Evolutionary conservation across 345 rosid genomes (phyloP).

Genomic region (Salix exigua): DNA sequence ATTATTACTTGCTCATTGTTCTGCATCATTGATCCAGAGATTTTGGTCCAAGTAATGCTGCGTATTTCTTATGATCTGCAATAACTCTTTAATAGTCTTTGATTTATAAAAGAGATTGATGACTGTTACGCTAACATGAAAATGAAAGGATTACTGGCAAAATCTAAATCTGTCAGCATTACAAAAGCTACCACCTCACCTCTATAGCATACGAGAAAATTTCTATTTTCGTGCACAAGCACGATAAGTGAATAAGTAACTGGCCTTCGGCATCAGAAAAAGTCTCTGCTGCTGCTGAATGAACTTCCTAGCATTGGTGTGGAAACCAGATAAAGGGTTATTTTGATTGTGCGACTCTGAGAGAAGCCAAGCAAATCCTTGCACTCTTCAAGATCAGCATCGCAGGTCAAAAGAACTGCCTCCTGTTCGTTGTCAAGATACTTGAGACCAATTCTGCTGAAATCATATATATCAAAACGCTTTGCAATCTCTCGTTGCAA

Average conservation of each 20-base stretch:
- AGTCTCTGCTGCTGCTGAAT: constrained; percentile 29
- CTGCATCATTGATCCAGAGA: neutral
- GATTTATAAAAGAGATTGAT: neutral
- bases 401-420: constrained; percentile 30
- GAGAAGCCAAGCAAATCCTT: constrained; percentile 55
- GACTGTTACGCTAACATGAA: neutral
- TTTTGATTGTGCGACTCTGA: constrained; percentile 48
- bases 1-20: too few relatives aligned
- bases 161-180: neutral
- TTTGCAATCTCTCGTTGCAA: constrained; percentile 26
- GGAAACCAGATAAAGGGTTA: constrained; percentile 45
- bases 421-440: constrained; percentile 28
- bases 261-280: constrained; percentile 5
- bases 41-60: neutral
- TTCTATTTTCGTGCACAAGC: neutral
- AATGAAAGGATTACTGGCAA: neutral
- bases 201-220: neutral
- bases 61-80: neutral
- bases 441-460: constrained; percentile 20
- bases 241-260: neutral
- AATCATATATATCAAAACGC: constrained; percentile 24
- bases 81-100: neutral
- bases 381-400: constrained; percentile 68
- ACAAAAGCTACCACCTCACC: neutral
- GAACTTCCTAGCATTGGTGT: constrained; percentile 35